Evolutionary conservation across 140 eudicot species (phyloP), one percentile per base, ranked within the genome.

Genomic region (Oenanthe javanica): DNA sequence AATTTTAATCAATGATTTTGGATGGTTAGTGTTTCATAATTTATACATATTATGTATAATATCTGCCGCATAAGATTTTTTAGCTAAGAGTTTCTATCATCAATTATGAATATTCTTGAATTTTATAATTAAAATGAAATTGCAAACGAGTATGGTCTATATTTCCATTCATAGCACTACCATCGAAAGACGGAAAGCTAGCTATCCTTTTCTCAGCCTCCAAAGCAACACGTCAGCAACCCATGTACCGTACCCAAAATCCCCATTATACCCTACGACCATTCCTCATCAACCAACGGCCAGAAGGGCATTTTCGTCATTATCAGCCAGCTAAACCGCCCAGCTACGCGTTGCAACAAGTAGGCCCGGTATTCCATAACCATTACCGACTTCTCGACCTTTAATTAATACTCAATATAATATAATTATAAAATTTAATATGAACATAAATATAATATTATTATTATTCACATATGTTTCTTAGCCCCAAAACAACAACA

Each of bases 161-260:
- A 72, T 72, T 72, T 72, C 76, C 19, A 72, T 7, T 16, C 76
- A 7, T 72, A 18, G 76, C 76, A 72, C 46, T 72, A 43, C 76
- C 16, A 72, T 43, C n/a, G 18, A 72, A 72, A 18, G 50, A 72
- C 76, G 50, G 11, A 42, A 72, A 72, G 76, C 76, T 4, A 51
- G 49, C 76, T 86, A 82, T 59, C 43, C 14, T 45, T 77, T 78
- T 42, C 81, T 40, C 27, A 55, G 71, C 81, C 54, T 42, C 21
- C 72, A 59, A 45, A 79, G 81, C 81, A 64, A 79, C 81, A 79
- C 81, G 81, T 79, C 81, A 79, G 75, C 9, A 55, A 16, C 61
- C 64, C 73, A 59, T 57, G 25, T 42, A 64, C 19, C 6, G 14
- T 12, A 0, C 19, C 2, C 3, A 10, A 7, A 43, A 18, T 63